Conservation (phyloP, 495 filamentous ascomycete genomes). For the Penicillium odoratum region DNA sequence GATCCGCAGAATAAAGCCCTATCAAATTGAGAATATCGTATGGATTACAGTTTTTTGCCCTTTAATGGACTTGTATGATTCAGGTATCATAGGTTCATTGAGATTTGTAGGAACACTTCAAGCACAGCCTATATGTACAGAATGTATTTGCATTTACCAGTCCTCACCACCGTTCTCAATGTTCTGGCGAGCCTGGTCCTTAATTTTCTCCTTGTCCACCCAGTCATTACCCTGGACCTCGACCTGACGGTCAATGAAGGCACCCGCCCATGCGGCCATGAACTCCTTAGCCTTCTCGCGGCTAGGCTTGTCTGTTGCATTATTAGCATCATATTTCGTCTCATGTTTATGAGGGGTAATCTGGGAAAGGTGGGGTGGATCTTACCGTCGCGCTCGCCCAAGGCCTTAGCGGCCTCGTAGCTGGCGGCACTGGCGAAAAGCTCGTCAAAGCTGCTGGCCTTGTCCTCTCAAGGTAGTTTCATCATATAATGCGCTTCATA, state of each 20-base stretch:
- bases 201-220: slow-evolving; percentile 66
- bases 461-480: slow-evolving; percentile 30
- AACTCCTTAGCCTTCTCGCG: slow-evolving; percentile 73
- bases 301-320: slow-evolving; percentile 56
- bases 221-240: slow-evolving; percentile 71
- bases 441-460: slow-evolving; percentile 65
- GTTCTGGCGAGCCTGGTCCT: slow-evolving; percentile 55
- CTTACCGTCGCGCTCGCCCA: slow-evolving; percentile 64
- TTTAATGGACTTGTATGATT: background rate
- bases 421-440: slow-evolving; percentile 68
- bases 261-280: slow-evolving; percentile 65
- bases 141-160: slow-evolving; percentile 10
- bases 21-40: background rate
- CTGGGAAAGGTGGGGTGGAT: background rate
- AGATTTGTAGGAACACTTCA: background rate
- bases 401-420: slow-evolving; percentile 72
- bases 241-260: slow-evolving; percentile 69
- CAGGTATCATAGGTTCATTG: slow-evolving; percentile 1
- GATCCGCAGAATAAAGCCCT: background rate
- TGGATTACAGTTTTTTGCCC: no score
- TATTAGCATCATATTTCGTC: background rate
- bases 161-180: slow-evolving; percentile 42
- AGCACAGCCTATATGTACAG: background rate
- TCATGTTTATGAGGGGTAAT: background rate
- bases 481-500: no score